Evolutionary conservation across 2,329 filamentous ascomycete species (phyloP), one percentile per base, ranked within the genome.

Genomic region (Calcarisporium arbuscula): DNA sequence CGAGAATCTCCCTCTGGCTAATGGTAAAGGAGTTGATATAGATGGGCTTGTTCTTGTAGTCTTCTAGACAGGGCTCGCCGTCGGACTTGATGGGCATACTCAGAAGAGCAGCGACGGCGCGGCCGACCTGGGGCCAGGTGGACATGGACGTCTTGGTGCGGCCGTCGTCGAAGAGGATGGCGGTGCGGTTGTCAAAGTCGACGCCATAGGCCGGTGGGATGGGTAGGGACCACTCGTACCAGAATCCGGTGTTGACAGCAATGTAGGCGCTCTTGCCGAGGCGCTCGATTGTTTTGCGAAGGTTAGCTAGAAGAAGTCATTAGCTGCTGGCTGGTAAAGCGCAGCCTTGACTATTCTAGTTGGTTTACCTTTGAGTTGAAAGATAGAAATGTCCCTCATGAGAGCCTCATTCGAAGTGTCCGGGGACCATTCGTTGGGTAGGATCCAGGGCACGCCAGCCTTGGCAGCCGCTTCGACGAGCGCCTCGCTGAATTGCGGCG

Each of bases 1-100:
- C 68, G 35, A 85, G 65, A 62, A 85, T 83, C 8, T 85, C 79
- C 9, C 66, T 64, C 53, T 85, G 81, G 39, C 57, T 74, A 40
- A 78, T 45, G 9, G 59, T 52, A 57, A 82, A 84, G 40, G 72
- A 77, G 7, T 61, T 64, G 9, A 80, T 44, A 44, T 67, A 74
- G 2, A 80, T 48, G 1, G 47, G 42, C 32, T 65, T 63, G 52
- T 79, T 74, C 4, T 15, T 56, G 44, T 45, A 63, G n/a, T n/a
- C 41, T 30, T 60, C 47, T 19, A 75, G 1, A 67, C 44, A 0
- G 40, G 50, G 2, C 34, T 56, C 14, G 47, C 43, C 63, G 50
- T 42, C 67, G 67, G 46, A 68, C 58, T 67, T 48, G 30, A 59
- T 56, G 20, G 65, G 65, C 2, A 74, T 51, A 26, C 58, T 66